phyloP scores from a whole-genome alignment of 2,329 filamentous ascomycete species.

The Podosphaera aphanis region DNA sequence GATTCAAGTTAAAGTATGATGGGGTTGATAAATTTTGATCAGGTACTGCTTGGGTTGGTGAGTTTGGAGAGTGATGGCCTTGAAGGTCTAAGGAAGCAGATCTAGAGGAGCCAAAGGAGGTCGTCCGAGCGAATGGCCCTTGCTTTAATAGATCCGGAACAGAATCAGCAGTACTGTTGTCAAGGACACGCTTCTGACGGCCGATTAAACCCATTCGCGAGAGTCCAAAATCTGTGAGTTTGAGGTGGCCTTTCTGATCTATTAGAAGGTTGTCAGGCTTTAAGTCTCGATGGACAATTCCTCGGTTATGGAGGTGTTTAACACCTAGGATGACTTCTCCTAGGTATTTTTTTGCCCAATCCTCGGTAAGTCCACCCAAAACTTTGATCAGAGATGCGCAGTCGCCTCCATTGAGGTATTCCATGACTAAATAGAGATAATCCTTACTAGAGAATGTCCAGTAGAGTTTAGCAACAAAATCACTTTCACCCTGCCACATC shows the following conservation, averaged over 20 bases:
- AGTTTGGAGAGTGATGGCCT: slow-evolving; percentile 50
- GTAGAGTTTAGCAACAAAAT: slow-evolving; percentile 96
- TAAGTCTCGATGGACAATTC: slow-evolving; percentile 88
- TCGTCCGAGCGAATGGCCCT: slow-evolving; percentile 67
- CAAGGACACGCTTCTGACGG: slow-evolving; percentile 81
- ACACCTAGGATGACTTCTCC: slow-evolving; percentile 93
- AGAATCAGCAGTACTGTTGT: slow-evolving; percentile 52
- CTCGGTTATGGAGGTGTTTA: slow-evolving; percentile 78
- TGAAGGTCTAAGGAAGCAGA: slow-evolving; percentile 87
- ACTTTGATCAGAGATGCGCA: slow-evolving; percentile 93
- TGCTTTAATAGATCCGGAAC: slow-evolving; percentile 82
- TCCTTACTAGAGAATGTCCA: slow-evolving; percentile 99
- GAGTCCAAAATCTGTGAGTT: slow-evolving; percentile 89
- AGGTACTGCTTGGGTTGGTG: slow-evolving; percentile 72
- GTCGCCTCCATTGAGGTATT: slow-evolving; percentile 92
- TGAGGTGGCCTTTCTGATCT: slow-evolving; percentile 86
- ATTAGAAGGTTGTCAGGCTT: slow-evolving; percentile 96
- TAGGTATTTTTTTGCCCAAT: slow-evolving; percentile 95
- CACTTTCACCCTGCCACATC: slow-evolving; percentile 99
- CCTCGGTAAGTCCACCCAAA: slow-evolving; percentile 72
- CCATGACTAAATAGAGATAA: slow-evolving; percentile 96
- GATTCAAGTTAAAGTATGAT: slow-evolving; percentile 70
- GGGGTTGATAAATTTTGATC: slow-evolving; percentile 54
- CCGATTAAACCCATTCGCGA: slow-evolving; percentile 94
- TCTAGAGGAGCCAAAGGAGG: slow-evolving; percentile 70